Evolutionary conservation across 2,329 filamentous ascomycete species (phyloP).

Genomic region (Aureobasidium vineae): DNA sequence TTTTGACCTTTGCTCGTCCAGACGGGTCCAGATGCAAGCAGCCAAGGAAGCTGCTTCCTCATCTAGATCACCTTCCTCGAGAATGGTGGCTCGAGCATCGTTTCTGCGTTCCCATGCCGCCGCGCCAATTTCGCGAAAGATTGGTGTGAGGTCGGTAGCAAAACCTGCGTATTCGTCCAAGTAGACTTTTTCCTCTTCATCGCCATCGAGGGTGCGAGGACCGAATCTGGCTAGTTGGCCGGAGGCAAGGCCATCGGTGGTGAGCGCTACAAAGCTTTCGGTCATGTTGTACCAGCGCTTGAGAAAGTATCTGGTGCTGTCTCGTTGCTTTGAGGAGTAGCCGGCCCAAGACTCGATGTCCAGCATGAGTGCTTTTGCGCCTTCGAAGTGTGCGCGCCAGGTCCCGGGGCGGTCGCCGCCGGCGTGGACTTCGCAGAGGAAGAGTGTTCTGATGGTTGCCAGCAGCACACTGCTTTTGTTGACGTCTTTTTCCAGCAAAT

Average conservation of each 20-base stretch:
- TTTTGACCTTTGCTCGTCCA: neutral
- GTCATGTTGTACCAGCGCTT: constrained; percentile 28
- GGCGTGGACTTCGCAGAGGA: constrained; percentile 27
- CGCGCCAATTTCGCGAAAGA: constrained; percentile 25
- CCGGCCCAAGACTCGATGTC: constrained; percentile 23
- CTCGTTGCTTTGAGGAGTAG: constrained; percentile 19
- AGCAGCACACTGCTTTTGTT: constrained; percentile 22
- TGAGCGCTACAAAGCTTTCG: constrained; percentile 25
- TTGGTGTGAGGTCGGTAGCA: constrained; percentile 20
- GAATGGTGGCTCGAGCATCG: neutral
- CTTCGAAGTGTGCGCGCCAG: constrained; percentile 27
- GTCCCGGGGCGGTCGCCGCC: constrained; percentile 25
- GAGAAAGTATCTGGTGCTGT: constrained; percentile 24
- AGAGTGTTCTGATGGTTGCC: constrained; percentile 26
- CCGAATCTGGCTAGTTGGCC: constrained; percentile 24
- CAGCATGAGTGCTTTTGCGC: constrained; percentile 26
- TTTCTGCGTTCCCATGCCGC: constrained; percentile 25
- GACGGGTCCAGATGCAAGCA: neutral
- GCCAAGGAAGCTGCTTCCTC: constrained; percentile 17
- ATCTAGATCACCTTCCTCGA: constrained; percentile 21
- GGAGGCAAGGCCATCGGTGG: constrained; percentile 16
- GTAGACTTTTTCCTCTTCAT: constrained; percentile 18
- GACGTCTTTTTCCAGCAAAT: constrained; percentile 21
- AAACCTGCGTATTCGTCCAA: constrained; percentile 28
- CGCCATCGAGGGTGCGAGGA: neutral